These are phyloP conservation scores for Hemileccinum rubropunctum DNA, from an alignment of 768 basidiomycete genomes.

Conservation along the genomic window DNA sequence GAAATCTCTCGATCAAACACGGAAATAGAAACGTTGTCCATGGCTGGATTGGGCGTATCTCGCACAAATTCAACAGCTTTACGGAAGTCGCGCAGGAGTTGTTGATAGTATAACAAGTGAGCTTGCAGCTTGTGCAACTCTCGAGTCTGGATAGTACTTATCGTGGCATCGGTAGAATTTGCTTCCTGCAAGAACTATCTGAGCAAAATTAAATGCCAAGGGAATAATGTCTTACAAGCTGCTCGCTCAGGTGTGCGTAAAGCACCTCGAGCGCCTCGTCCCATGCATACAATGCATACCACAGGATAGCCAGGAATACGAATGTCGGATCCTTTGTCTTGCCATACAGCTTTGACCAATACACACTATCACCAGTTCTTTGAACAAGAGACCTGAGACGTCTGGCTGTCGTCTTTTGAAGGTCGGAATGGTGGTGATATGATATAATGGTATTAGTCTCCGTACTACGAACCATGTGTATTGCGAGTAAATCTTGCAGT, in stretches of 20 bases:
- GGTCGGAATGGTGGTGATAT: constrained; percentile 29
- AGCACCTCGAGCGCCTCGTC: constrained; percentile 55
- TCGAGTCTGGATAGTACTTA: constrained; percentile 37
- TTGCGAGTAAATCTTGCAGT: constrained; percentile 36
- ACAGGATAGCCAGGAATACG: constrained; percentile 41
- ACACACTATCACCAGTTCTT: constrained; percentile 35
- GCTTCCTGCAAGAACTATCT: constrained; percentile 39
- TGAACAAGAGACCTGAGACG: constrained; percentile 30
- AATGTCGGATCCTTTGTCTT: constrained; percentile 33
- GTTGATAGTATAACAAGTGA: constrained; percentile 53
- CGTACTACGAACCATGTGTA: constrained; percentile 36
- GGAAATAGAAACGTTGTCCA: constrained; percentile 29
- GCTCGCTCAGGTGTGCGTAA: constrained; percentile 46
- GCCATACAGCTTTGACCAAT: constrained; percentile 34
- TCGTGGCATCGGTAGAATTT: constrained; percentile 28
- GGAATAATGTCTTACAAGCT: constrained; percentile 36
- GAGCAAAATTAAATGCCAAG: background rate
- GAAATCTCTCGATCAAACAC: constrained; percentile 3
- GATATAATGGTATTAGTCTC: constrained; percentile 33
- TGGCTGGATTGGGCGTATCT: constrained; percentile 47
- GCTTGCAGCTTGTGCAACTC: constrained; percentile 58
- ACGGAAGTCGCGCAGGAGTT: constrained; percentile 52
- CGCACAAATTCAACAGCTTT: constrained; percentile 50
- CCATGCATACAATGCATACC: constrained; percentile 63
- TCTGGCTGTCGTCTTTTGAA: constrained; percentile 26